Evolutionary conservation across 768 basidiomycete genomes (phyloP), one percentile per base, ranked within the genome.

Genomic region (Termitomyces bulborhizus): DNA sequence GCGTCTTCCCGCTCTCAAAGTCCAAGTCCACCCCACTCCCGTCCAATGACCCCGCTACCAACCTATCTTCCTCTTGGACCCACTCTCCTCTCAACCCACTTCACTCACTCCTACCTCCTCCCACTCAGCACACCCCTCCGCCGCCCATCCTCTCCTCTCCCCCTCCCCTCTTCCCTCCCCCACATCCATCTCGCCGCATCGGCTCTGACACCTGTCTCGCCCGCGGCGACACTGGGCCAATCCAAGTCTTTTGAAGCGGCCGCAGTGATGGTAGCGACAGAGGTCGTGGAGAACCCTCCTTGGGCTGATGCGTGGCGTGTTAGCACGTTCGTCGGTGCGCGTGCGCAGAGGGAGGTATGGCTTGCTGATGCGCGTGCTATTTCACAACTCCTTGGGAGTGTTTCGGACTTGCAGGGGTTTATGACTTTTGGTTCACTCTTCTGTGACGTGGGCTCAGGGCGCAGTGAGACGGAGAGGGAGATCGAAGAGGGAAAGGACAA

Each of bases 131-230:
- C 71, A 26, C 78, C 86, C 3, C 69, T 90, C 3, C 80, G 81
- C 1, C 79, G 84, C 1, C 79, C 1, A 73, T 93, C 13, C 68
- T 93, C 4, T 80, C 82, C 51, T 82, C 84, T 11, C 77, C 40
- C 41, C 4, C 46, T 55, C 15, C 29, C 26, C 21, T n/a, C 29
- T 39, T 11, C 46, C 16, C 40, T 43, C 15, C 16, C 47, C 9
- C 54, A 39, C 26, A 27, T 39, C 6, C 49, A 37, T 21, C 26
- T 47, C 36, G 21, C 42, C 43, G 12, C 37, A 16, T 51, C 74
- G 12, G 90, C 86, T 0, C 90, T 89, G 1, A 93, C 91, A 0
- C 91, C 91, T 1, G 88, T 93, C 3, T 93, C 90, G 0, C 91
- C 91, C 18, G 89, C 88, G 4, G 86, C 87, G 1, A 74, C 75